Evolutionary conservation across 23 red algal species (phyloP), one percentile per base, ranked within the genome.

Genomic region (Pyropia yezoensis): DNA sequence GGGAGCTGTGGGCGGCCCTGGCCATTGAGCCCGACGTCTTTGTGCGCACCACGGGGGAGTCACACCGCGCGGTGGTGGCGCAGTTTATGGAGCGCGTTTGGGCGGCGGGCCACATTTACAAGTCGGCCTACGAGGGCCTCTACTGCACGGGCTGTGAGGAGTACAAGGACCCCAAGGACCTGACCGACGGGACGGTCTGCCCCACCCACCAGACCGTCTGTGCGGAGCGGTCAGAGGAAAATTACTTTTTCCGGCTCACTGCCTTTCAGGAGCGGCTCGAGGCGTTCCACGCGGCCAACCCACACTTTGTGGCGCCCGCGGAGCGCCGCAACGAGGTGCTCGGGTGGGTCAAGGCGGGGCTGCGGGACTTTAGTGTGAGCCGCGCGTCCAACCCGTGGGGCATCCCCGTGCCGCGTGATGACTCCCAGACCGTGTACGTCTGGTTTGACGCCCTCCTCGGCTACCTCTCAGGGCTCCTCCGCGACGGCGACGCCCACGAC

Each of bases 81-180:
- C 49, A 81, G 65, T 91, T 91, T 70, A 91, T 90, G 79, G 71
- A 87, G 65, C 61, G 86, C 12, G 79, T 83, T 22, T 87, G 83
- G 73, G 50, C 52, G 15, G 83, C 83, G 18, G 94, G 94, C 18
- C 80, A 98, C 57, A 98, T 98, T 20, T 98, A 98, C 80, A 85
- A 87, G 50, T 72, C 69, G n/a, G 68, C 53, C 0, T 98, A 98
- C 65, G 60, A 87, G 13, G 94, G 94, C 7, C 77, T 98, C 30
- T 98, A 98, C 66, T 98, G 94, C 68, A 88, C 88, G 15, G 94
- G 77, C 22, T 98, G 94, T 51, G 94, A 98, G 63, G 94, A 98
- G 66, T 98, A 90, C 75, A 98, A 98, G 32, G 94, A 91, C 59
- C 18, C 53, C 52, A 83, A 90, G 61, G 94, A 91, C 21, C 61